Evolutionary conservation across 2,329 filamentous ascomycete species (phyloP).

Genomic region (Lasiodiplodia hormozganensis): DNA sequence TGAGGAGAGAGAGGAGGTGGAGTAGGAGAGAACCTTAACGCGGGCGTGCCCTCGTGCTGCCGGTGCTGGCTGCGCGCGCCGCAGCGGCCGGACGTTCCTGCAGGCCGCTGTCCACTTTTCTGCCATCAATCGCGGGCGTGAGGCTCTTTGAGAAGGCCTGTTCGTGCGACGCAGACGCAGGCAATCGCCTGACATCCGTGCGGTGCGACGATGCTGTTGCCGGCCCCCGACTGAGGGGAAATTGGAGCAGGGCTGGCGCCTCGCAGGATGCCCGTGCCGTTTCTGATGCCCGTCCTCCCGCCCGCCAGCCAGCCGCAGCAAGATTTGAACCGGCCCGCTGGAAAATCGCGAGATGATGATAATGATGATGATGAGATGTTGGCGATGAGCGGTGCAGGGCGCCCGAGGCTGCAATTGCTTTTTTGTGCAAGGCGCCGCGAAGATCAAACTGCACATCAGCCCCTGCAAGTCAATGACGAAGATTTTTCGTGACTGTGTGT

Average conservation of each 20-base stretch:
- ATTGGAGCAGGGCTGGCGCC: conserved; percentile 8
- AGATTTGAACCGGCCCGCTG: conserved; percentile 20
- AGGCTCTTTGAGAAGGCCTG: conserved; percentile 21
- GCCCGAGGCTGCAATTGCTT: conserved; percentile 2
- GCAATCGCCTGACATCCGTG: conserved; percentile 29
- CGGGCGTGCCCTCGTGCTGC: conserved; percentile 12
- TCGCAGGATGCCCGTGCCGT: background rate
- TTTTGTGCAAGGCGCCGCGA: conserved; percentile 14
- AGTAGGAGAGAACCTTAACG: conserved; percentile 18
- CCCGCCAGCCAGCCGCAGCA: conserved; percentile 20
- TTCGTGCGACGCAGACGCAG: conserved; percentile 28
- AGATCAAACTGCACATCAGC: conserved; percentile 28
- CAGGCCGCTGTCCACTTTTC: conserved; percentile 22
- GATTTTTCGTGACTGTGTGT: conserved; percentile 4
- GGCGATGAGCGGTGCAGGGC: conserved; percentile 20
- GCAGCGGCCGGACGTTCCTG: conserved; percentile 16
- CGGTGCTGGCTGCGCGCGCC: background rate
- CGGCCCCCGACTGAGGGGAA: conserved; percentile 11
- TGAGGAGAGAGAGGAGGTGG: conserved; percentile 24
- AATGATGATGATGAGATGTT: background rate
- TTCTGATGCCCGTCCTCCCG: conserved; percentile 13
- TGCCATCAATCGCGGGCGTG: conserved; percentile 22
- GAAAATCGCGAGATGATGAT: conserved; percentile 20
- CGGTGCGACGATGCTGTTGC: conserved; percentile 20
- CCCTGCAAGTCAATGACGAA: conserved; percentile 25